Percentiles rank a stretch among this genome's conserved stretches.
These are phyloP conservation scores for Cutaneotrichosporon mucoides DNA, from an alignment of 1,284 basidiomycete species.

Conservation along the genomic window DNA sequence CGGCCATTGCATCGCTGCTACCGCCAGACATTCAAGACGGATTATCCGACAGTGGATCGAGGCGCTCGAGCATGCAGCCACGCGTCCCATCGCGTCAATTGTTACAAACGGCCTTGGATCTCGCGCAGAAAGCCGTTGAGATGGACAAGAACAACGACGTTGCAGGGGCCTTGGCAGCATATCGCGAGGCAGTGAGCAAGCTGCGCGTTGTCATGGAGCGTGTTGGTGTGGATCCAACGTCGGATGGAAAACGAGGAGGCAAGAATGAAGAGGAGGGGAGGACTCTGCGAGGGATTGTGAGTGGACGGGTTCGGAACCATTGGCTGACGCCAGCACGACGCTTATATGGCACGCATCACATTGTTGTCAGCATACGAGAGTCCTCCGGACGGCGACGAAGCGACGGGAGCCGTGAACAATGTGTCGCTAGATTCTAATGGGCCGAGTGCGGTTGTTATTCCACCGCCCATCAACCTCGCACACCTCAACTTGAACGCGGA, in stretches of 20 bases:
- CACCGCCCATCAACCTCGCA: neutral
- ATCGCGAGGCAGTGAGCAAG: constrained; percentile 45
- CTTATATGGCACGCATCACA: constrained; percentile 46
- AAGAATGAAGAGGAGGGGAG: constrained; percentile 47
- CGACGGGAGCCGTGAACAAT: neutral
- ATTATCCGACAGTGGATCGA: constrained; percentile 12
- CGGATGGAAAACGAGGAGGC: constrained; percentile 17
- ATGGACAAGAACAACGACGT: constrained; percentile 50
- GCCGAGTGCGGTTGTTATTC: neutral
- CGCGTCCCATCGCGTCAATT: constrained; percentile 45
- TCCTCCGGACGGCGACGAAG: constrained; percentile 5
- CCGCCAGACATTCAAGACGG: constrained; percentile 11
- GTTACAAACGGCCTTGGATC: constrained; percentile 47
- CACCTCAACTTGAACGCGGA: neutral
- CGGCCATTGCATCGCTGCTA: constrained; percentile 16
- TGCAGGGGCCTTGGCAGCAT: constrained; percentile 42
- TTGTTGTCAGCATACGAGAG: constrained; percentile 37
- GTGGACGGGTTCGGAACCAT: constrained; percentile 14
- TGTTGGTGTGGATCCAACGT: constrained; percentile 37
- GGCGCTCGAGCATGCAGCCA: constrained; percentile 17
- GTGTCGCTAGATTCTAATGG: constrained; percentile 2
- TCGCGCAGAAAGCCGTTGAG: constrained; percentile 50
- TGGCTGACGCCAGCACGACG: constrained; percentile 38
- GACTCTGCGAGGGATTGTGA: constrained; percentile 48
- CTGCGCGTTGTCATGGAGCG: constrained; percentile 48